Percentiles rank a stretch among this genome's conserved stretches.
Evolutionary conservation across 2,329 filamentous ascomycete species (phyloP).

Genomic region (Scolecobasidium constrictum): DNA sequence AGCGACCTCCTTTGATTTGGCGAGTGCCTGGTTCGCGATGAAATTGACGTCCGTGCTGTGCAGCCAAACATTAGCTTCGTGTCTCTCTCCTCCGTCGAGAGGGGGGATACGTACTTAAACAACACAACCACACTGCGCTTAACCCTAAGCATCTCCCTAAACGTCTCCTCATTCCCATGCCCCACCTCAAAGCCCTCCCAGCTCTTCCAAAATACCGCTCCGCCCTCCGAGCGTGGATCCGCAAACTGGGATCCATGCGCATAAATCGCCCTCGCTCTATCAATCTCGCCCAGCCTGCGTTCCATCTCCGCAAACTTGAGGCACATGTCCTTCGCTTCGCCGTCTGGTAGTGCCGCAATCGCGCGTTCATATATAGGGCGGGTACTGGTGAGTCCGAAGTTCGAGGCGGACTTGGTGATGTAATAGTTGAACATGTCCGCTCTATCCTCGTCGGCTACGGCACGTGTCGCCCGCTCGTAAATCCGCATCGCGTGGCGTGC

Average conservation of each 20-base stretch:
- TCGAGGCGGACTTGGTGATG: constrained; percentile 96
- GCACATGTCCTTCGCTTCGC: constrained; percentile 93
- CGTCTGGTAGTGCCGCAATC: constrained; percentile 84
- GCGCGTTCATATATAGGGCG: constrained; percentile 93
- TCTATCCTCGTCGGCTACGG: constrained; percentile 87
- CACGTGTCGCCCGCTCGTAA: constrained; percentile 91
- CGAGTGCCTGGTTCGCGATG: constrained; percentile 90
- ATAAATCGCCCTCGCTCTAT: constrained; percentile 89
- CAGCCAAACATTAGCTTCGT: constrained; percentile 25
- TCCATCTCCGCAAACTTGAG: constrained; percentile 98
- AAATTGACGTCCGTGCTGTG: constrained; percentile 86
- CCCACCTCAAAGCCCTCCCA: constrained; percentile 97
- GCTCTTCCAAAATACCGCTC: constrained; percentile 91
- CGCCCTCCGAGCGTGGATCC: constrained; percentile 79
- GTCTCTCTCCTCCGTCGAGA: background rate
- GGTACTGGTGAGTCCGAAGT: constrained; percentile 92
- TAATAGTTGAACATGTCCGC: constrained; percentile 99
- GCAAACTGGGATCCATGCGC: constrained; percentile 96
- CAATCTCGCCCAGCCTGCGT: constrained; percentile 80
- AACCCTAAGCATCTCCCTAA: constrained; percentile 97
- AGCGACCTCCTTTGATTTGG: constrained; percentile 55
- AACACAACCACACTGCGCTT: constrained; percentile 95
- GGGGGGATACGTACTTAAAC: constrained; percentile 57
- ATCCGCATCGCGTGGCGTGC: constrained; percentile 97
- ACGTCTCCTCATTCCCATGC: constrained; percentile 97